Evolutionary conservation across 495 filamentous ascomycete species (phyloP), one percentile per base, ranked within the genome.

Genomic region (Penicillium herquei): DNA sequence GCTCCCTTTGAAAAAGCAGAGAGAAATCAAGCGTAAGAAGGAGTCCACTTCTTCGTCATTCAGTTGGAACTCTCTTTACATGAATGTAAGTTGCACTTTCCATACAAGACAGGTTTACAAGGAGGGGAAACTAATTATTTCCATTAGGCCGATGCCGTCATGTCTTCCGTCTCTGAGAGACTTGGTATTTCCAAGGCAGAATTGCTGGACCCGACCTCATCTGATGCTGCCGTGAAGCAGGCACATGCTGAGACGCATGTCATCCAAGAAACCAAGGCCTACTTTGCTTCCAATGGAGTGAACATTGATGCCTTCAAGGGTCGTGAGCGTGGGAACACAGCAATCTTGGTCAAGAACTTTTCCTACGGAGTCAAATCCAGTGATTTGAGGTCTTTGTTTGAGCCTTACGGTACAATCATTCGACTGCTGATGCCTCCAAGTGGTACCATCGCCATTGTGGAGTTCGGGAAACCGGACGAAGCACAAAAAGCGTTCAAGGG

Each of bases 21-120:
- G 88, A 58, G 80, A 93, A 58, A 85, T 98, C 42, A 91, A 88
- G 73, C 87, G 87, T 56, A 96, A 88, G 69, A 77, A 84, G 39
- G 84, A 89, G 51, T 88, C 92, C 26, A 80, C 89, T 12, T 85
- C 85, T 7, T 85, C 81, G 7, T 82, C 82, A 9, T 96, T 96
- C 71, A 96, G 89, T 67, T 98, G 94, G 95, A 98, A 98, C 75
- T 92, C 91, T 13, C 77, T 98, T 42, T 98, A 94, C 70, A 94
- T 98, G 92, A 97, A 87, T 71, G 90, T 95, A 74, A 75, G 79
- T 74, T 52, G 26, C 50, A 14, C 3, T 41, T 12, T 7, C 13
- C 3, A 7, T 40, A 4, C 7, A 47, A 48, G 39, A 43, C 51
- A 33, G 12, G 42, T 40, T 52, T 49, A 45, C 21, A 26, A 26